Conservation (phyloP, 2,329 filamentous ascomycete species). For the Cercospora sojina region DNA sequence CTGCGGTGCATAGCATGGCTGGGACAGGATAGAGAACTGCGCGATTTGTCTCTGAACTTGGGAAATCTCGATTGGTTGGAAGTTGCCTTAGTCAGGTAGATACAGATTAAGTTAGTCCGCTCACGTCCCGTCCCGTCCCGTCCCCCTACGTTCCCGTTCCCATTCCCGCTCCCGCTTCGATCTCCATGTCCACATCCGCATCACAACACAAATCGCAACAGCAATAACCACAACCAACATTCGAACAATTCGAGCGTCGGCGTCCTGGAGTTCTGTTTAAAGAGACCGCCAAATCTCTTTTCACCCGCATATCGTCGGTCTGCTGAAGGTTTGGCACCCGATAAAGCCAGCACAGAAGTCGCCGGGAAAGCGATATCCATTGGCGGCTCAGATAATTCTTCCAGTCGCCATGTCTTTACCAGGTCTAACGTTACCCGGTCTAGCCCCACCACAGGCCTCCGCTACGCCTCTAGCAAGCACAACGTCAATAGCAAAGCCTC, state of each 20-base stretch:
- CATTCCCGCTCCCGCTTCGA: neutral
- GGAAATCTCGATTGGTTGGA: neutral
- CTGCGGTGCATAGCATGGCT: neutral
- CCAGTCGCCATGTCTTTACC: slow-evolving; percentile 41
- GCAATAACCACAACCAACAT: neutral
- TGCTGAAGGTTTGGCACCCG: too few relatives aligned
- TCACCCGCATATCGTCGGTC: too few relatives aligned
- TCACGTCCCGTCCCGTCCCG: too few relatives aligned
- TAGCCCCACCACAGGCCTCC: slow-evolving; percentile 27
- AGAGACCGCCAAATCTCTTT: too few relatives aligned
- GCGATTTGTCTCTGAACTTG: neutral
- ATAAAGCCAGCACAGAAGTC: neutral
- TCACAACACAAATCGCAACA: neutral
- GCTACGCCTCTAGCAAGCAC: slow-evolving; percentile 32
- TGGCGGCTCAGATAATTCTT: neutral
- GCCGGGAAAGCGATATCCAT: neutral
- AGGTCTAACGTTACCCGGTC: slow-evolving; percentile 47
- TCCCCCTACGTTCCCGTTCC: too few relatives aligned
- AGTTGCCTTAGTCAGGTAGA: too few relatives aligned
- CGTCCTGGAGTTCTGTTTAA: neutral
- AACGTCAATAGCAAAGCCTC: slow-evolving; percentile 17
- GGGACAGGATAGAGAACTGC: neutral
- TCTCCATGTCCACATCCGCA: neutral
- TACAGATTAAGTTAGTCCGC: too few relatives aligned
- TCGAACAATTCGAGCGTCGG: neutral